Percentiles rank a stretch among this genome's conserved stretches.
Evolutionary conservation across 768 basidiomycete genomes (phyloP).

Genomic region (Mycena amicta): DNA sequence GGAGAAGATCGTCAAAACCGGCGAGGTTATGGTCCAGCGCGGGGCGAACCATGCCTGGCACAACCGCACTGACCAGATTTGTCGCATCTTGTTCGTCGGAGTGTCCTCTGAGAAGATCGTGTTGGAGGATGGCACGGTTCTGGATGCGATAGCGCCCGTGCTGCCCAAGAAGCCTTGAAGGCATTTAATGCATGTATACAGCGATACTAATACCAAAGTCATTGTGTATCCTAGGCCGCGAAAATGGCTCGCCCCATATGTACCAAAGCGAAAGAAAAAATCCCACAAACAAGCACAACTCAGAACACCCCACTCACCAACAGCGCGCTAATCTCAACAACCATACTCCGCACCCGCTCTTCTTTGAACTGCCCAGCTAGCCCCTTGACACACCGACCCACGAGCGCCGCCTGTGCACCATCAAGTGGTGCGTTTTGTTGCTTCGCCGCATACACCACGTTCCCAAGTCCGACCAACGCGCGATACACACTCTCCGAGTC

Average conservation of each 20-base stretch:
- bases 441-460: slow-evolving; percentile 60
- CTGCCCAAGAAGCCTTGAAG: slow-evolving; percentile 12
- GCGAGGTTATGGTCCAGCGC: slow-evolving; percentile 17
- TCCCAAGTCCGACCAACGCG: slow-evolving; percentile 71
- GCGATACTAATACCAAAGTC: no score
- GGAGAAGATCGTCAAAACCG: slow-evolving; percentile 12
- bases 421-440: slow-evolving; percentile 37
- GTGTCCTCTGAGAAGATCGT: slow-evolving; percentile 17
- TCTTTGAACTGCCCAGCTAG: slow-evolving; percentile 57
- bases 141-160: slow-evolving; percentile 8
- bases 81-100: slow-evolving; percentile 10
- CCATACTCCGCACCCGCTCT: slow-evolving; percentile 55
- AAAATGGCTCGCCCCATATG: background rate
- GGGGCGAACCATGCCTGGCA: slow-evolving; percentile 14
- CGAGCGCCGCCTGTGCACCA: slow-evolving; percentile 40
- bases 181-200: background rate
- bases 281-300: background rate
- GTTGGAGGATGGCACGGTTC: slow-evolving; percentile 6
- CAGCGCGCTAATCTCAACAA: slow-evolving; percentile 49
- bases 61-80: slow-evolving; percentile 10
- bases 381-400: slow-evolving; percentile 41
- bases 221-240: background rate
- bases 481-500: slow-evolving; percentile 77
- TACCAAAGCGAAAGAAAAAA: background rate
- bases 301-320: slow-evolving; percentile 31